Conservation (phyloP, 768 basidiomycete species). For the Boletellus emodensis region DNA sequence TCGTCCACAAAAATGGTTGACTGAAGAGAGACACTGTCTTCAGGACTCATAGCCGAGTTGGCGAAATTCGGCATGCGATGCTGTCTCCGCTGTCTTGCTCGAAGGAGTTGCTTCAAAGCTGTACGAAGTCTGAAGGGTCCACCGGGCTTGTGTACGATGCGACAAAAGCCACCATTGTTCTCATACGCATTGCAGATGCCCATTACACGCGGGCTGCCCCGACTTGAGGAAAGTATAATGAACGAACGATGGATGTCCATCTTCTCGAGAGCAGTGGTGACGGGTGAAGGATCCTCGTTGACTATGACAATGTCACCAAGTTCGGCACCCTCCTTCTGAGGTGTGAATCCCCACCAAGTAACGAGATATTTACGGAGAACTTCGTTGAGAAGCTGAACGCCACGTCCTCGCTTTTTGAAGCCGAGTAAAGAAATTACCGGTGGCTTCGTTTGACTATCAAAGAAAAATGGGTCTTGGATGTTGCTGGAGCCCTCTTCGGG, state of each 20-base stretch:
- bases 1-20: conserved; percentile 29
- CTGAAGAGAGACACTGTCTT: conserved; percentile 26
- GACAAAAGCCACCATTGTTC: conserved; percentile 79
- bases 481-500: conserved; percentile 37
- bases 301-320: conserved; percentile 72
- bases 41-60: conserved; percentile 17
- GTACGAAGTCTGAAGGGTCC: conserved; percentile 72
- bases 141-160: conserved; percentile 85
- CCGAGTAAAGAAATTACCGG: conserved; percentile 66
- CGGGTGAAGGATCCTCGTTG: conserved; percentile 67
- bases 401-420: conserved; percentile 62
- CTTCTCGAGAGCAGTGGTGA: conserved; percentile 54
- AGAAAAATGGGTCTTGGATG: conserved; percentile 45
- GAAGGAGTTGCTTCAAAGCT: conserved; percentile 49
- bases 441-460: conserved; percentile 37
- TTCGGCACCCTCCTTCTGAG: conserved; percentile 37
- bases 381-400: conserved; percentile 61
- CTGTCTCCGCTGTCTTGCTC: conserved; percentile 30
- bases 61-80: conserved; percentile 21
- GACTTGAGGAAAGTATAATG: conserved; percentile 68
- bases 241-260: conserved; percentile 62
- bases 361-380: conserved; percentile 64
- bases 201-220: conserved; percentile 63
- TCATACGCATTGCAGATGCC: conserved; percentile 67
- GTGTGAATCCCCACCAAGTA: conserved; percentile 72